phyloP scores from a whole-genome alignment of 345 rosid species.

The Rubroshorea leprosula region DNA sequence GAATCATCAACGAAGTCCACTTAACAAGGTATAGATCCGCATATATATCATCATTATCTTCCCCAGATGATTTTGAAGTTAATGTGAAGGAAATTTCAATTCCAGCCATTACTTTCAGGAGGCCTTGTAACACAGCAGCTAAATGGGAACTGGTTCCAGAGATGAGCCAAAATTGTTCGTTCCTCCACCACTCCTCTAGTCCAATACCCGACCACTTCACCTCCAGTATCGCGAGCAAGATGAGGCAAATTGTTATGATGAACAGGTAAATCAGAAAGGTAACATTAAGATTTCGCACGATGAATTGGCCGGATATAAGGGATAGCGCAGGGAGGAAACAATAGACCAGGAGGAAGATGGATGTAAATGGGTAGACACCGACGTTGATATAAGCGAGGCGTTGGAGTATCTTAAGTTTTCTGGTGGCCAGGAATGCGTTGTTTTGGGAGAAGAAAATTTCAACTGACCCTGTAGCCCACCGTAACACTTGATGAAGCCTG shows the following conservation, averaged over 20 bases:
- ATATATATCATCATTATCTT: constrained; percentile 66
- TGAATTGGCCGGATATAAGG: constrained; percentile 84
- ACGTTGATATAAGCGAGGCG: constrained; percentile 87
- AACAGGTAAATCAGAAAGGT: constrained; percentile 64
- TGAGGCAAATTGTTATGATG: constrained; percentile 53
- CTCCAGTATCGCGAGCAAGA: constrained; percentile 69
- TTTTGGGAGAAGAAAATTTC: constrained; percentile 95
- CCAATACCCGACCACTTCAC: constrained; percentile 80
- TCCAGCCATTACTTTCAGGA: constrained; percentile 81
- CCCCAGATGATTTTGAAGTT: constrained; percentile 69
- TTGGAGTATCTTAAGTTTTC: constrained; percentile 64
- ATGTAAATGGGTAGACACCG: constrained; percentile 91
- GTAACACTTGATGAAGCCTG: constrained; percentile 85
- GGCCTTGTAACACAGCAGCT: constrained; percentile 80
- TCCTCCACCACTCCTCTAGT: constrained; percentile 98
- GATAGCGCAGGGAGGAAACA: constrained; percentile 96
- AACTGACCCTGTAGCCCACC: constrained; percentile 97
- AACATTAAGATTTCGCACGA: constrained; percentile 54
- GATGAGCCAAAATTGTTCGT: constrained; percentile 93
- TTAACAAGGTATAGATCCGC: constrained; percentile 82
- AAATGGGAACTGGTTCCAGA: constrained; percentile 89
- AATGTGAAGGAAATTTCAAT: constrained; percentile 92
- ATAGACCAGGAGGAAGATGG: constrained; percentile 73
- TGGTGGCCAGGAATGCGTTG: constrained; percentile 69
- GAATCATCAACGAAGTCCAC: constrained; percentile 88